Evolutionary conservation across 2,329 filamentous ascomycete genomes (phyloP), one percentile per base, ranked within the genome.

Genomic region (Aspergillus ruber): DNA sequence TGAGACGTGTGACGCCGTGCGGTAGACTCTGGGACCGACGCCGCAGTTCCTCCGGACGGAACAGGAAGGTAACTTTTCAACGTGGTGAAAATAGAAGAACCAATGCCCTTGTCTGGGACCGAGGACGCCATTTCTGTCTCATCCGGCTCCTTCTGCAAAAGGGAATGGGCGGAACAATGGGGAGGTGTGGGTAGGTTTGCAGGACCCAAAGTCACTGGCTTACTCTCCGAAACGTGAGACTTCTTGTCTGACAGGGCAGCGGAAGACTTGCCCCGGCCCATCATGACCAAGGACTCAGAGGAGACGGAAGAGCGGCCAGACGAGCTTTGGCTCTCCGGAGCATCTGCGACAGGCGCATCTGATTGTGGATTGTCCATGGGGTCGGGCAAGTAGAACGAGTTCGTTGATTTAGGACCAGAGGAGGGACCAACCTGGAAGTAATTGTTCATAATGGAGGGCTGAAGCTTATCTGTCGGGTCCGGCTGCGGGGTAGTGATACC

Each of bases 341-440:
- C 51, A 50, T 56, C 52, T 47, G 57, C 54, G 45, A 51, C 46
- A 50, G 55, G 52, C 52, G 53, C 49, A 52, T 51, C 56, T 46
- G 60, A 55, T 54, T 58, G 59, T 44, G 52, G 47, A 45, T 51
- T 57, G 49, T 58, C 51, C 54, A 58, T 55, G 49, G 56, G 57
- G 50, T 59, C 58, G 53, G 59, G 63, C 60, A 62, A 60, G 59
- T 63, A 68, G 54, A 67, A 63, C 51, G 65, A 62, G 56, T 67
- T 56, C 65, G 54, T 75, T 72, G 71, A 67, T 79, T 80, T 79
- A 83, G 84, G 82, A 78, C 81, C 83, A 79, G 81, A 82, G 77
- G 81, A 82, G 79, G 81, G 81, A 96, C 93, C 85, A 95, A 98
- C 93, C 91, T 98, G 93, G 81, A 97, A 95, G 79, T 93, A 96